These are phyloP conservation scores for Coffea canephora DNA, from an alignment of 257 asterid genomes.

Conservation along the genomic window DNA sequence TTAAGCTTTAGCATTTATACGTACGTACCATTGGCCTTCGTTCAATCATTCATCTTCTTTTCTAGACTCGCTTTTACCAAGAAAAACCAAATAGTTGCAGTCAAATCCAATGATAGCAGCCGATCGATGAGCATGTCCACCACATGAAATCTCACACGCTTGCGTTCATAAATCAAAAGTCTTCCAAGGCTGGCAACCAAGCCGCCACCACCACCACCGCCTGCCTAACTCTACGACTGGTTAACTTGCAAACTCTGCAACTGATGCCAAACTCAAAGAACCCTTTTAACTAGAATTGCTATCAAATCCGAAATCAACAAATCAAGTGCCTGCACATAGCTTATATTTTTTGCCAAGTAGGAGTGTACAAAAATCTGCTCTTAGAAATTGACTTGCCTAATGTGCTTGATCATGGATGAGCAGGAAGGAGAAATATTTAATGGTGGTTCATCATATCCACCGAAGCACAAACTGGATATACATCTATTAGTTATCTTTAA, in stretches of 20 bases:
- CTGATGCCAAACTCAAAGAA: neutral
- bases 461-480: neutral
- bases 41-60: neutral
- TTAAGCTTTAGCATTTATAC: neutral
- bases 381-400: neutral
- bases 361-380: neutral
- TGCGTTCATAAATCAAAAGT: no score
- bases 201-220: neutral
- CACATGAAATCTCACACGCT: neutral
- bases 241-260: neutral
- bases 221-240: no score
- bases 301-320: constrained; percentile 11
- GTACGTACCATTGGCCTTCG: neutral
- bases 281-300: neutral
- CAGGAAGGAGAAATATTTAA: no score
- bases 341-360: neutral
- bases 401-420: neutral
- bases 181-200: neutral
- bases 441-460: no score
- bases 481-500: no score
- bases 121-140: neutral
- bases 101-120: neutral
- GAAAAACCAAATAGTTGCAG: neutral
- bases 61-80: neutral
- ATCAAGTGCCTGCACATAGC: neutral